These are phyloP conservation scores for Solidago caesia DNA, from an alignment of 129 eudicot genomes.

Conservation along the genomic window DNA sequence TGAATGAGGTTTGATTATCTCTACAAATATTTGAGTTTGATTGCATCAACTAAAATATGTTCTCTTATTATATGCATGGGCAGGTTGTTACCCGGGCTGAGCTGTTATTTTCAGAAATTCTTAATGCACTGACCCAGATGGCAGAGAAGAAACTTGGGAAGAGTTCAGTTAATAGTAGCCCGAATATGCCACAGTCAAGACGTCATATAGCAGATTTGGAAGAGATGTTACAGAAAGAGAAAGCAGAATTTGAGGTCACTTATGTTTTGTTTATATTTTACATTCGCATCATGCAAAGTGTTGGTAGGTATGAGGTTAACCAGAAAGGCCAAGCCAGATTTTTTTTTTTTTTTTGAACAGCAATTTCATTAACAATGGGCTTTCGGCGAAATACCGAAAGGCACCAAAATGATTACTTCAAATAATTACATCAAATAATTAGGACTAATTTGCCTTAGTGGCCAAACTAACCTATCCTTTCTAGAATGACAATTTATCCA, in stretches of 20 bases:
- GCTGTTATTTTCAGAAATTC: conserved; percentile 76
- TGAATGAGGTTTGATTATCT: conserved; percentile 59
- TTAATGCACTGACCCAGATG: conserved; percentile 59
- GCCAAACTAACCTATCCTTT: too few relatives aligned
- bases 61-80: conserved; percentile 25
- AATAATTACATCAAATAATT: too few relatives aligned
- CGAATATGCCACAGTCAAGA: conserved; percentile 47
- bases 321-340: too few relatives aligned
- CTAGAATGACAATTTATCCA: too few relatives aligned
- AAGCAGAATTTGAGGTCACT: conserved; percentile 78
- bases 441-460: too few relatives aligned
- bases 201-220: conserved; percentile 60
- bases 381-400: too few relatives aligned
- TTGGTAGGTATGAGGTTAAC: conserved; percentile 10
- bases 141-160: conserved; percentile 54
- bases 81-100: conserved; percentile 85
- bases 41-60: conserved; percentile 6
- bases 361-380: too few relatives aligned
- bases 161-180: conserved; percentile 29
- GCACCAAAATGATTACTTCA: too few relatives aligned
- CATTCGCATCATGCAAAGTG: background rate
- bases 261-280: background rate
- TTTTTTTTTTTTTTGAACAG: too few relatives aligned
- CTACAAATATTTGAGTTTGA: background rate
- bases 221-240: conserved; percentile 72